Conservation (phyloP, 345 rosid genomes). For the Citrus sinensis region DVS_A1.0 CM039164.1:25735501-25736000, state of each 20-base stretch:
- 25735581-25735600: conserved; percentile 32
- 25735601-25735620: conserved; percentile 48
- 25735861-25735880: conserved; percentile 24
- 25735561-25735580: conserved; percentile 58
- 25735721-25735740: conserved; percentile 83
- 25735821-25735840: conserved; percentile 48
- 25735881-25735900: conserved; percentile 72
- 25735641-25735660: conserved; percentile 87
- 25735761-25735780: conserved; percentile 84
- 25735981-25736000: neutral
- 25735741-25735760: conserved; percentile 79
- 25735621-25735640: conserved; percentile 92
- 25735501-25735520: conserved; percentile 65
- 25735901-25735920: conserved; percentile 83
- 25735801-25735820: conserved; percentile 84
- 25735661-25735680: conserved; percentile 58
- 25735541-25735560: conserved; percentile 13
- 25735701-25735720: conserved; percentile 69
- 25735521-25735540: conserved; percentile 54
- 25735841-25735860: conserved; percentile 32
- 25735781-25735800: conserved; percentile 72
- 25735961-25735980: neutral
- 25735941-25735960: conserved; percentile 29
- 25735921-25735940: conserved; percentile 76
- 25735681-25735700: conserved; percentile 72